Evolutionary conservation across 176 grass and related monocot genomes (phyloP), one percentile per base, ranked within the genome.

Genomic region (Leersia perrieri): DNA sequence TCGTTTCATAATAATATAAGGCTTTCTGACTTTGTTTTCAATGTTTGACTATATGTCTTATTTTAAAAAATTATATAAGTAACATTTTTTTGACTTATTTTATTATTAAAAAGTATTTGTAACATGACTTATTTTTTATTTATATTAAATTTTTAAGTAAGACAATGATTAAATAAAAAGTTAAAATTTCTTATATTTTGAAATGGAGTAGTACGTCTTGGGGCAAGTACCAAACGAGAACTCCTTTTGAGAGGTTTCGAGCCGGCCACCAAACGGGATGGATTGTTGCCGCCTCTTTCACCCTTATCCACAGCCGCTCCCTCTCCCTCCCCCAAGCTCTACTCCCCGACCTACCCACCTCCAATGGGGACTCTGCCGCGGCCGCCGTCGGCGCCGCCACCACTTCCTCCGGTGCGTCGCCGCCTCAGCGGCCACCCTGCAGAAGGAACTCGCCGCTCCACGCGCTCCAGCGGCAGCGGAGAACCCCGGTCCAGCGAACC

Each of bases 291-390:
- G 34, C 67, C 80, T 88, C 44, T 44, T 89, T 14, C 77, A 44
- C 42, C 87, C 87, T 85, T 82, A 76, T 85, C 87, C 87, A 82
- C 77, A 62, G 58, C 82, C 58, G 57, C 82, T 66, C 11, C 42
- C 63, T 63, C 58, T 76, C 16, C 72, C 77, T 40, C 58, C 55
- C 36, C 53, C 79, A 14, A 55, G 22, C 16, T 13, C 30, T 32
- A 65, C 60, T 61, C 35, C 60, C 66, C 58, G 40, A 12, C 72
- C 57, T 32, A 22, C 82, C 57, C 33, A 26, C 58, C 72, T 66
- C 77, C 8, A 77, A 81, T 89, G 78, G 82, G 0, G 22, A 7
- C 26, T 18, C 15, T 15, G 33, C 77, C 63, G 32, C 70, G 14
- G 64, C 31, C 42, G 77, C 34, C 66, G 66, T 27, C 72, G 72